Evolutionary conservation across 345 rosid species (phyloP).

Genomic region (Trapa bicornis): DNA sequence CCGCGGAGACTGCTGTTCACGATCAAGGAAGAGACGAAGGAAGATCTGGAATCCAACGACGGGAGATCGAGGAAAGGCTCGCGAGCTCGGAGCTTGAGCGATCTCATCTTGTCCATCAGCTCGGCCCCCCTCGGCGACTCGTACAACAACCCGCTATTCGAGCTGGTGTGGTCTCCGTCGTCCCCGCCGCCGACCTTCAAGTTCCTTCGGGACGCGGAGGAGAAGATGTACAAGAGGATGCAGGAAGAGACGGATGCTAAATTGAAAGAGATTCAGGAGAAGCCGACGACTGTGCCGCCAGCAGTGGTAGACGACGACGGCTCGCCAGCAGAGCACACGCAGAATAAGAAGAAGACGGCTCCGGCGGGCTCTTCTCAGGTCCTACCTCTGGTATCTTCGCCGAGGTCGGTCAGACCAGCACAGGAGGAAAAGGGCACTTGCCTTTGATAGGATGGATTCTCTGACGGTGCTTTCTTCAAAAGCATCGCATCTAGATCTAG

Average conservation of each 20-base stretch:
- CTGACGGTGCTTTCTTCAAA: background rate
- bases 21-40: slow-evolving; percentile 87
- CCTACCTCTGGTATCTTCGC: slow-evolving; percentile 48
- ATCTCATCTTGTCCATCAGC: slow-evolving; percentile 23
- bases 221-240: slow-evolving; percentile 52
- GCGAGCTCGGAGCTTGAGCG: slow-evolving; percentile 71
- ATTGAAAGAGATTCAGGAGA: slow-evolving; percentile 1
- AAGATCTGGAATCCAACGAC: slow-evolving; percentile 91
- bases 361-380: slow-evolving; percentile 51
- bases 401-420: slow-evolving; percentile 37
- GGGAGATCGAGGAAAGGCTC: slow-evolving; percentile 64
- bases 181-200: slow-evolving; percentile 94
- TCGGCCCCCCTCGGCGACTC: slow-evolving; percentile 18
- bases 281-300: background rate
- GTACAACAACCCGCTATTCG: slow-evolving; percentile 90
- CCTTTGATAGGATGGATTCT: slow-evolving; percentile 5
- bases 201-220: slow-evolving; percentile 94
- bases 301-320: no score
- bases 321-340: slow-evolving; percentile 11
- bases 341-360: background rate
- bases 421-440: slow-evolving; percentile 21
- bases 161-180: slow-evolving; percentile 37
- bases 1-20: slow-evolving; percentile 91
- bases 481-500: no score
- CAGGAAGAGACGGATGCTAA: slow-evolving; percentile 38